Percentiles rank a stretch among this genome's conserved stretches.
Evolutionary conservation across 345 rosid species (phyloP).

Genomic region (Gossypium rotundifolium): DNA sequence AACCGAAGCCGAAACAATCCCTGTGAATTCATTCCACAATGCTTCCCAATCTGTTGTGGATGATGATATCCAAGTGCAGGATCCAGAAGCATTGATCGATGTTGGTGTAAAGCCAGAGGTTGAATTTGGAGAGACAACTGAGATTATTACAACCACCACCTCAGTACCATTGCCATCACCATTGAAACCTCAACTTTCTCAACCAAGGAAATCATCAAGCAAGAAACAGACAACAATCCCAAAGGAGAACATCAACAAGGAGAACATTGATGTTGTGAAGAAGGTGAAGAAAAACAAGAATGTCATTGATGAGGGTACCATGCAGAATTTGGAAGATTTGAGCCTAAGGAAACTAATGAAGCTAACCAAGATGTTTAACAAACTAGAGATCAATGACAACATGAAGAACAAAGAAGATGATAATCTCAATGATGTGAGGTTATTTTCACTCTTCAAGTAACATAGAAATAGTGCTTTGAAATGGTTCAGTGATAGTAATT

Average conservation of each 20-base stretch:
- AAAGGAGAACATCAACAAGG: slow-evolving; percentile 25
- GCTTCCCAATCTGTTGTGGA: neutral
- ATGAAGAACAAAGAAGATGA: slow-evolving; percentile 13
- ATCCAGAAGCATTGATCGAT: slow-evolving; percentile 10
- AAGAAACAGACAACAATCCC: slow-evolving; percentile 23
- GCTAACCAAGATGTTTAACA: slow-evolving; percentile 23
- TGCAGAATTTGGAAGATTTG: slow-evolving; percentile 6
- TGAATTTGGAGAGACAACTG: slow-evolving; percentile 9
- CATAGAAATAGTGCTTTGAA: neutral
- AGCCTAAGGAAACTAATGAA: slow-evolving; percentile 48
- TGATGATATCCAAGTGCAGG: neutral
- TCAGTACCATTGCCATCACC: neutral
- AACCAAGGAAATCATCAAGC: slow-evolving; percentile 20
- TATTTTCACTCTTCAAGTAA: neutral
- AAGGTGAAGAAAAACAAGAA: slow-evolving; percentile 19
- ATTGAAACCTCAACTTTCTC: slow-evolving; percentile 22
- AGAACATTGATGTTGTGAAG: slow-evolving; percentile 21
- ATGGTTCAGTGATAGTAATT: neutral
- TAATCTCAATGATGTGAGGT: slow-evolving; percentile 12
- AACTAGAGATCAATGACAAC: slow-evolving; percentile 23
- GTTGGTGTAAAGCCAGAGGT: slow-evolving; percentile 10
- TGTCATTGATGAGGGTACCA: slow-evolving; percentile 16
- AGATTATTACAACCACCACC: neutral
- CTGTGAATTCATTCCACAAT: neutral
- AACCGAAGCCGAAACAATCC: neutral